Base-by-base conservation (phyloP, 2,329 filamentous ascomycete genomes). In the Trichophyton schoenleinii region DNA sequence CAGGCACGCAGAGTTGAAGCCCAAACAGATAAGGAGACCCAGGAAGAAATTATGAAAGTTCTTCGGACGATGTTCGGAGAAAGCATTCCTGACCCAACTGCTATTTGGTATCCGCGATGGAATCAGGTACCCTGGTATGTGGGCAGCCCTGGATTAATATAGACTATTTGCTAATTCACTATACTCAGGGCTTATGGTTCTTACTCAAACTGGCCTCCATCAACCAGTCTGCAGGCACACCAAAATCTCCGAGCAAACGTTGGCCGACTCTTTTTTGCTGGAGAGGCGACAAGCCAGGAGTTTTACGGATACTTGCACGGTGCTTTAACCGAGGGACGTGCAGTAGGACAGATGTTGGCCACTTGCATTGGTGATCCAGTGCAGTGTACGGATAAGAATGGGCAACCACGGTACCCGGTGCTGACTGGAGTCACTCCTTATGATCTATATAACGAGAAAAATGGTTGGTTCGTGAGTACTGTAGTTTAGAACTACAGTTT, bases 261-360 rank as follows among this genome's bases (percentile, higher is more conserved):
- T 0, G 78, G 78, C 7, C 72, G 82, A 0, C 69, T 88, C 2
- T 87, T 80, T 74, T 88, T 86, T 64, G 84, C 85, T 0, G 85
- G 85, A 0, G 85, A 88, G 68, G 81, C 81, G 1, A 86, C 80
- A 0, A 84, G 80, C 48, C 77, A 82, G 0, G 77, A 82, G 66
- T 87, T 85, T 69, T 88, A 80, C 70, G 85, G 85, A 0, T 87
- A 84, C 70, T 66, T 87, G 68, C 85, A 87, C 31, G 83, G 82
- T 0, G 81, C 82, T 0, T 85, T 77, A 71, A 83, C 77, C 42
- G 82, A 85, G 66, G 83, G 83, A 0, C 74, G 75, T 1, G 75
- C 78, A 4, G 79, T 75, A 0, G 83, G 79, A 0, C 70, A 74
- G 34, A 48, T 38, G 41, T 8, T 61, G 22, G 60, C 60, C n/a